Conservation (phyloP, 140 eudicot species). For the Stevia rebaudiana region DNA sequence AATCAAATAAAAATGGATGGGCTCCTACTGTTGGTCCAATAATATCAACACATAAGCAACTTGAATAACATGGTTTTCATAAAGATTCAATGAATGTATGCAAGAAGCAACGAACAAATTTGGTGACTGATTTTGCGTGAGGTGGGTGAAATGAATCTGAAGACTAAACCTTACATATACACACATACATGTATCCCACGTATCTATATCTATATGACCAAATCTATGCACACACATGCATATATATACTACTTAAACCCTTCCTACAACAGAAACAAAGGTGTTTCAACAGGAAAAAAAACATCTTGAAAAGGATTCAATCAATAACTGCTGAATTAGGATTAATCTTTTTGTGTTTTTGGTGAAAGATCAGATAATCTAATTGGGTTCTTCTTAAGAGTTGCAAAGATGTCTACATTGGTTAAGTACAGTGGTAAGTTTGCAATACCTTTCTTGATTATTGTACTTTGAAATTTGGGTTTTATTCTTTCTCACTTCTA, state of each 20-base stretch:
- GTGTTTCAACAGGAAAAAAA: no score
- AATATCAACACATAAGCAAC: slow-evolving; percentile 13
- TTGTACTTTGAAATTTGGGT: neutral
- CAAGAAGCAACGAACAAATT: slow-evolving; percentile 25
- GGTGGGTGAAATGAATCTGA: slow-evolving; percentile 27
- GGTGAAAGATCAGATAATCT: slow-evolving; percentile 34
- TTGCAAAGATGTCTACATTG: slow-evolving; percentile 68
- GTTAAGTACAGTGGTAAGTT: slow-evolving; percentile 82
- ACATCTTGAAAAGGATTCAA: no score
- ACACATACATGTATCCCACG: no score
- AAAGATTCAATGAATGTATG: slow-evolving; percentile 29
- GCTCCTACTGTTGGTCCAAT: slow-evolving; percentile 25
- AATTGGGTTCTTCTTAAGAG: slow-evolving; percentile 28
- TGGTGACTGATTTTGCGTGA: slow-evolving; percentile 13
- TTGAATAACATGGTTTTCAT: neutral
- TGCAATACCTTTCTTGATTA: neutral
- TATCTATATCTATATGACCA: no score
- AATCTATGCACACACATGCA: no score
- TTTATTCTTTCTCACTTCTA: slow-evolving; percentile 1
- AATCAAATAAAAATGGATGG: neutral
- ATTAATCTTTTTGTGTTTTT: no score
- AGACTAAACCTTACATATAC: no score
- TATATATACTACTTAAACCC: no score
- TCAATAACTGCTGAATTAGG: no score
- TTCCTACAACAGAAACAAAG: no score